Conservation (phyloP, 345 rosid species). For the Carallia brachiata region DNA sequence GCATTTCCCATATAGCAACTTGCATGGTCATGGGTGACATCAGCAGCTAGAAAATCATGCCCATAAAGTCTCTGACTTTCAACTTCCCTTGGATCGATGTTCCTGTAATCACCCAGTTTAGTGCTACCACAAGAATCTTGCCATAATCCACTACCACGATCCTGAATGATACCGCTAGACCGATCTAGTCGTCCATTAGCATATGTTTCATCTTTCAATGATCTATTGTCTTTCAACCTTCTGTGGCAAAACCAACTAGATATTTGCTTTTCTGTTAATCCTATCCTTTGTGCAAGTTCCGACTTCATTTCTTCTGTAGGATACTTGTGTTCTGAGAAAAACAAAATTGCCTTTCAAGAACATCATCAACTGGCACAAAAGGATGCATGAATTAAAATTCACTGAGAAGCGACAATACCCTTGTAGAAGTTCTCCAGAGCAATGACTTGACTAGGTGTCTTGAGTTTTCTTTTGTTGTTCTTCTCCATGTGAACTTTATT, state of each 20-base stretch:
- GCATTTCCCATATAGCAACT: constrained; percentile 36
- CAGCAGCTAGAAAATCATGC: constrained; percentile 38
- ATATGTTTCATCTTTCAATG: constrained; percentile 51
- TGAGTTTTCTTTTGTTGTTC: constrained; percentile 55
- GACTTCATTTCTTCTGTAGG: constrained; percentile 80
- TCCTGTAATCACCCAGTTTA: constrained; percentile 64
- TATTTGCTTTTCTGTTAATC: constrained; percentile 90
- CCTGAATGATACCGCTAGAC: constrained; percentile 76
- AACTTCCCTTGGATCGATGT: constrained; percentile 71
- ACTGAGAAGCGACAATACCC: constrained; percentile 44
- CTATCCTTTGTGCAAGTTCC: constrained; percentile 60
- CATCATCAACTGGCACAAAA: constrained; percentile 1
- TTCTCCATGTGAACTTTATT: constrained; percentile 56
- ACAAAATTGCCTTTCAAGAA: constrained; percentile 7
- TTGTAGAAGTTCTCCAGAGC: constrained; percentile 75
- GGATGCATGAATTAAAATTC: constrained; percentile 19
- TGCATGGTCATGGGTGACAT: constrained; percentile 35
- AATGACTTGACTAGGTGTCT: constrained; percentile 70
- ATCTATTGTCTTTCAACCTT: constrained; percentile 80
- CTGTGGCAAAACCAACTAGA: constrained; percentile 99
- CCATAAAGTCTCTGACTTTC: constrained; percentile 68
- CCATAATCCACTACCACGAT: constrained; percentile 73
- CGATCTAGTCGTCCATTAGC: constrained; percentile 72
- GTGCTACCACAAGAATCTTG: constrained; percentile 98
- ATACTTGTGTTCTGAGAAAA: constrained; percentile 65